A percentile compares a stretch with the other conserved stretches of the same genome.
Evolutionary conservation across 306 rosid genomes (phyloP).

Genomic region (Prinsepia uniflora): DNA sequence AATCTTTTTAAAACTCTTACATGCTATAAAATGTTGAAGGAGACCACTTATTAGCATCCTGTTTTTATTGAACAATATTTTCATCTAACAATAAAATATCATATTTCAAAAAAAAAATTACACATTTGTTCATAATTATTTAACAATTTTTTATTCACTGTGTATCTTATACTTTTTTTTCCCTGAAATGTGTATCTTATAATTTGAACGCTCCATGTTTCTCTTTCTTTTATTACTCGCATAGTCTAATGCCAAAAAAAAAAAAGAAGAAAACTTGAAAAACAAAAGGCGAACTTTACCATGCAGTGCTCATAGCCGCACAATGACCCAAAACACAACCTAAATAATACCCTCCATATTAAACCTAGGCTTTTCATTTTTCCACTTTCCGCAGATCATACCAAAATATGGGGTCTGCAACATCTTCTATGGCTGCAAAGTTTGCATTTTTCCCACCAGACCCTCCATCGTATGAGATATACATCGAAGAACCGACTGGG

Average conservation of each 20-base stretch:
- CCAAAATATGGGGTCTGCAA: constrained; percentile 55
- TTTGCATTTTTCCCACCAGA: constrained; percentile 65
- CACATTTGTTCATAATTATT: no score
- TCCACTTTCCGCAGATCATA: not conserved
- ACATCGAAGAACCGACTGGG: constrained; percentile 35
- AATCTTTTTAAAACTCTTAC: not conserved
- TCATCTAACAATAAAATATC: no score
- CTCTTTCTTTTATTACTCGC: not conserved
- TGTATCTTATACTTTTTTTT: no score
- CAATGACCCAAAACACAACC: not conserved
- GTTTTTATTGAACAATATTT: no score
- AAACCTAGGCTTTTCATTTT: not conserved
- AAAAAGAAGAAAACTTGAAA: constrained; percentile 2
- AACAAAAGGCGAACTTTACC: constrained; percentile 17
- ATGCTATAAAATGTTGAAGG: no score
- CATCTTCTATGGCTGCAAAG: constrained; percentile 70
- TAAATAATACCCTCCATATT: not conserved
- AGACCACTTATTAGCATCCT: no score
- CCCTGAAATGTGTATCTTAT: no score
- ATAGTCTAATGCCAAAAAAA: not conserved
- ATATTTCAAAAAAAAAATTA: no score
- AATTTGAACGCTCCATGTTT: not conserved
- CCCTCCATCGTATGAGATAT: constrained; percentile 43
- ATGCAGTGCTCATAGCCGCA: constrained; percentile 4
- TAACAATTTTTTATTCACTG: no score